Percentiles rank a stretch among this genome's conserved stretches.
Conservation (phyloP, 345 rosid genomes). For the Raphanus raphanistrum region DNA sequence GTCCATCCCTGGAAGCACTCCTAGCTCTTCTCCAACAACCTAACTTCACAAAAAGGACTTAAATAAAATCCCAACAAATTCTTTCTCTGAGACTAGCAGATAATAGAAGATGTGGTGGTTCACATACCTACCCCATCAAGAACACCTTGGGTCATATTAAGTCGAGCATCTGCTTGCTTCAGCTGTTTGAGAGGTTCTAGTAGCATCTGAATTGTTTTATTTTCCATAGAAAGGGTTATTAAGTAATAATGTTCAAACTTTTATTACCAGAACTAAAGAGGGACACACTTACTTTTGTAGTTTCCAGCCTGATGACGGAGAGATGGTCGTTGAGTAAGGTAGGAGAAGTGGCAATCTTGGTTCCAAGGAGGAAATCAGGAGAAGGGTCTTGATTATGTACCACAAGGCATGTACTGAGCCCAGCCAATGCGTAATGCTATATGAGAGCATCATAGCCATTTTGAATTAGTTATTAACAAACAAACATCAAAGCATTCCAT, state of each 20-base stretch:
- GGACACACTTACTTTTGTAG: slow-evolving; percentile 61
- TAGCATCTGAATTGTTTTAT: slow-evolving; percentile 56
- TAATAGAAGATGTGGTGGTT: slow-evolving; percentile 19
- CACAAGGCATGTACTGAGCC: slow-evolving; percentile 74
- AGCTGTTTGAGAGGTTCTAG: slow-evolving; percentile 78
- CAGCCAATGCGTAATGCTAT: slow-evolving; percentile 79
- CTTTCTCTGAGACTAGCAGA: neutral
- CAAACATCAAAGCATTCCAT: slow-evolving; percentile 1
- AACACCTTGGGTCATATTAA: slow-evolving; percentile 82
- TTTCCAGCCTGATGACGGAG: slow-evolving; percentile 74
- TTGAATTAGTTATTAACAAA: slow-evolving; percentile 8
- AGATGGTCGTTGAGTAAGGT: slow-evolving; percentile 55
- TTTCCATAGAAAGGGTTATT: slow-evolving; percentile 16
- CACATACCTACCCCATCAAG: slow-evolving; percentile 93
- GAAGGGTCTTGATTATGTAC: slow-evolving; percentile 78
- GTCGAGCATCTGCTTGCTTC: slow-evolving; percentile 73
- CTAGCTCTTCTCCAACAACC: slow-evolving; percentile 98
- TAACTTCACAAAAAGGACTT: slow-evolving; percentile 32
- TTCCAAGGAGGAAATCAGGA: slow-evolving; percentile 69
- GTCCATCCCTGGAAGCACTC: slow-evolving; percentile 97
- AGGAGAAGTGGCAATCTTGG: slow-evolving; percentile 73
- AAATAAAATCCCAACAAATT: neutral
- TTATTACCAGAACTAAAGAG: neutral
- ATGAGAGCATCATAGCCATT: neutral
- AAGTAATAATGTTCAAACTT: neutral